Conservation (phyloP, 345 rosid genomes). For the Microcos paniculata region DNA sequence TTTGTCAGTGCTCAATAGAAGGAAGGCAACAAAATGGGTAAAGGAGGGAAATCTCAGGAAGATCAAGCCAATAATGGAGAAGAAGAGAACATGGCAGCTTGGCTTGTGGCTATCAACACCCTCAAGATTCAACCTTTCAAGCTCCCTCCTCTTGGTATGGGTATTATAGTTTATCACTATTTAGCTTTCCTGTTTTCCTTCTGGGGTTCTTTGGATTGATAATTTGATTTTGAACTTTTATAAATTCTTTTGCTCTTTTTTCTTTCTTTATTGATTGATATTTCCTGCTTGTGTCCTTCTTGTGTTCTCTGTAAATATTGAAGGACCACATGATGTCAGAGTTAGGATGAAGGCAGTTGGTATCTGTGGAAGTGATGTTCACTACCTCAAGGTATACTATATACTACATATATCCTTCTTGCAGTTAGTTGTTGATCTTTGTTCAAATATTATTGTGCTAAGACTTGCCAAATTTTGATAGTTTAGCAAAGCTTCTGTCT, state of each 20-base stretch:
- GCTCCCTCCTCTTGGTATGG: conserved; percentile 71
- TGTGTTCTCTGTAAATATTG: not conserved
- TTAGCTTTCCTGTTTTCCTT: not conserved
- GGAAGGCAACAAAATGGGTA: conserved; percentile 40
- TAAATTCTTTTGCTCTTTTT: not conserved
- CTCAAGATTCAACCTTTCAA: conserved; percentile 81
- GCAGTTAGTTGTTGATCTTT: not conserved
- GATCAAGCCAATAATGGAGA: conserved; percentile 42
- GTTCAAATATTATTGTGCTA: not conserved
- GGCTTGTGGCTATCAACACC: conserved; percentile 72
- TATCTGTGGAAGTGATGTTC: conserved; percentile 95
- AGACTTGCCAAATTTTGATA: not conserved
- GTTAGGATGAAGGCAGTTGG: conserved; percentile 90
- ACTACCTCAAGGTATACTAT: conserved; percentile 67
- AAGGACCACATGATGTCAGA: conserved; percentile 82
- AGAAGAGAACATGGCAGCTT: conserved; percentile 87
- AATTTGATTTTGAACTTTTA: not conserved
- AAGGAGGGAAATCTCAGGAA: conserved; percentile 67
- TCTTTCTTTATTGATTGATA: not conserved
- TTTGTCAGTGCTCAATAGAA: not conserved
- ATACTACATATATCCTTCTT: not conserved
- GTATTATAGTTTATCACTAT: not conserved
- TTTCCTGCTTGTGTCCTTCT: too few relatives aligned
- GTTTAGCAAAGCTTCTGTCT: not conserved
- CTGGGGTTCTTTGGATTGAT: not conserved